Evolutionary conservation across 371 early-diverging fungal species (phyloP), one percentile per base, ranked within the genome.

Genomic region (Mortierella sp.): DNA sequence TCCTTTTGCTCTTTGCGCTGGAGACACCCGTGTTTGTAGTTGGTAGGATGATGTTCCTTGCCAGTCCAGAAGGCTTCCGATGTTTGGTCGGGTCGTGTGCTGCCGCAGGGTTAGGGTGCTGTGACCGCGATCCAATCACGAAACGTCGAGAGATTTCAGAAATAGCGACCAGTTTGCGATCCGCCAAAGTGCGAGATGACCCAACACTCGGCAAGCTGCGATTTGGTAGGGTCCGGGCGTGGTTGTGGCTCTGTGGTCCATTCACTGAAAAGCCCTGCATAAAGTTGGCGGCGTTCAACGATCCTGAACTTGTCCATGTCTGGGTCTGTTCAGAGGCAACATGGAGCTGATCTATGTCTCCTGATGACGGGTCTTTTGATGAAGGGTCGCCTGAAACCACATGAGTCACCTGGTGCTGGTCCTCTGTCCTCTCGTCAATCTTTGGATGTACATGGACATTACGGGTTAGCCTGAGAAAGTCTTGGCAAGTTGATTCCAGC

Each of bases 41-140:
- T 7, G 63, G 63, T n/a, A 57, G 54, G 28, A 70, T 39, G 28
- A 59, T 46, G 29, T 29, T 53, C 50, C 57, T 70, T 4, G 60
- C 63, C 22, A 59, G 21, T 12, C 59, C 71, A 1, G 71, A 70
- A 6, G 57, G 51, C 22, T 53, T 59, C 16, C 41, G 46, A 21
- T 24, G 43, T 39, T 58, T 63, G 22, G 70, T 17, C 48, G 40
- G 28, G 5, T 47, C 46, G 17, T 34, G 34, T 34, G 7, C 34
- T 34, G n/a, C n/a, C n/a, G n/a, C n/a, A n/a, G n/a, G n/a, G n/a
- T n/a, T n/a, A n/a, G n/a, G n/a, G n/a, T n/a, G n/a, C n/a, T n/a
- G n/a, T n/a, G n/a, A n/a, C n/a, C n/a, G n/a, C n/a, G 16, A 27
- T 3, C 27, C 51, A 16, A 40, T 16, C 0, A 31, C 21, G 43